These are phyloP conservation scores for Chimonanthus praecox DNA, from an alignment of 164 flowering plant species.

Conservation along the genomic window DNA sequence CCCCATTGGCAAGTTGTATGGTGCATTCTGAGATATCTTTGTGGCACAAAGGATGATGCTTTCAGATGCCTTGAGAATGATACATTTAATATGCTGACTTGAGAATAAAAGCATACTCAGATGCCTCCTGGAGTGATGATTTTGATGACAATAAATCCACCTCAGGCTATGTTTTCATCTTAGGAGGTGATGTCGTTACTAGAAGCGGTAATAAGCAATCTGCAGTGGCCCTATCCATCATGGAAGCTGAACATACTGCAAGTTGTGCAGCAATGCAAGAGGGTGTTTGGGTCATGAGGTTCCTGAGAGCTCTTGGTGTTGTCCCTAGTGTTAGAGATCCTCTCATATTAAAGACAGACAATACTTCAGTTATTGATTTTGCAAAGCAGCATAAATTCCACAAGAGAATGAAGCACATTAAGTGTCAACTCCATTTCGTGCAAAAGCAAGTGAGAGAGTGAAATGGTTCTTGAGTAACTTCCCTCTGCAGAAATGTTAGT, in stretches of 20 bases:
- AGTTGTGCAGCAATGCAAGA: not conserved
- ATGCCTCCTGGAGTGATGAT: not conserved
- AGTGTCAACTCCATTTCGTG: not conserved
- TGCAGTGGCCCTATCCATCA: not conserved
- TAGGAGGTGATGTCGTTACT: not conserved
- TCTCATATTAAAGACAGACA: not conserved
- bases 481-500: not conserved
- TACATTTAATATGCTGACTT: not conserved
- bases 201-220: not conserved
- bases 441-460: not conserved
- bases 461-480: not conserved
- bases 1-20: not conserved
- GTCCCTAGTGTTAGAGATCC: not conserved
- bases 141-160: not conserved
- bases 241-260: not conserved
- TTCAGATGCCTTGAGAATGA: not conserved
- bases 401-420: not conserved
- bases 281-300: not conserved
- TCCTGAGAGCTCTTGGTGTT: not conserved
- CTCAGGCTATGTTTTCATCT: not conserved
- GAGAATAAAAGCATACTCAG: not conserved
- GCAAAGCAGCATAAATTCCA: not conserved
- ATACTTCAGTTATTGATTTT: not conserved
- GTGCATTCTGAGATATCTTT: not conserved
- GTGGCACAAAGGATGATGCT: not conserved